phyloP scores from a whole-genome alignment of 495 filamentous ascomycete genomes.

The Usnea hakonensis region DNA sequence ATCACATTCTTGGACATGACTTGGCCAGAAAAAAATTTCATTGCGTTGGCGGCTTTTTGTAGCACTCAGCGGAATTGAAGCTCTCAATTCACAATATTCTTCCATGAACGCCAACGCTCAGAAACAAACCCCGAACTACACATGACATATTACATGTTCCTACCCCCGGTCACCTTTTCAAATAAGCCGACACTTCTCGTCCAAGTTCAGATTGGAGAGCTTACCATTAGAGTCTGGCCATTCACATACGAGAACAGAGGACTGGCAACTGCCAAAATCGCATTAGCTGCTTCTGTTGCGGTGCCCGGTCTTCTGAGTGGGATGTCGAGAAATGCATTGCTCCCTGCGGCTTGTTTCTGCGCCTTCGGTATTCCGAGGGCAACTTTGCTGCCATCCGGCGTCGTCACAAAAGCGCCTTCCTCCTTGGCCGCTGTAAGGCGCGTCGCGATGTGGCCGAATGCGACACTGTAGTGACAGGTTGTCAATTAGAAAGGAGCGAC shows the following conservation, averaged over 20 bases:
- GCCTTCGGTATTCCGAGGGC: constrained; percentile 65
- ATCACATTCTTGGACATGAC: not conserved
- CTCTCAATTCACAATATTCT: not conserved
- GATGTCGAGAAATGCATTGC: constrained; percentile 55
- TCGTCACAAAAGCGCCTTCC: constrained; percentile 65
- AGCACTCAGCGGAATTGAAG: not conserved
- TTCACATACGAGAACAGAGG: constrained; percentile 74
- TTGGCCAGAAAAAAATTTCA: not conserved
- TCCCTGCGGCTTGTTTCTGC: constrained; percentile 35
- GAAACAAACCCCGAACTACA: not conserved
- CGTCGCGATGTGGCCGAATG: constrained; percentile 72
- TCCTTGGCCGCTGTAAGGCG: constrained; percentile 75
- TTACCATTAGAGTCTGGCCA: constrained; percentile 62
- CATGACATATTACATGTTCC: constrained; percentile 56
- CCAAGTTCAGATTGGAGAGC: not conserved
- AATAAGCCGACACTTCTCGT: not conserved
- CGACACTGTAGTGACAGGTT: constrained; percentile 34
- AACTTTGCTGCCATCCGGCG: constrained; percentile 67
- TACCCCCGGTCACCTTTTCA: constrained; percentile 64
- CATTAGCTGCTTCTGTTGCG: constrained; percentile 69
- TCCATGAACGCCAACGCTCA: not conserved
- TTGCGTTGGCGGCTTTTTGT: not conserved
- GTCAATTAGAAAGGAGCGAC: not conserved
- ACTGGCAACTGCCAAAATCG: constrained; percentile 72
- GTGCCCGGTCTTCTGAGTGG: constrained; percentile 67